Evolutionary conservation across 306 rosid species (phyloP).

Genomic region (Quercus glauca): DNA sequence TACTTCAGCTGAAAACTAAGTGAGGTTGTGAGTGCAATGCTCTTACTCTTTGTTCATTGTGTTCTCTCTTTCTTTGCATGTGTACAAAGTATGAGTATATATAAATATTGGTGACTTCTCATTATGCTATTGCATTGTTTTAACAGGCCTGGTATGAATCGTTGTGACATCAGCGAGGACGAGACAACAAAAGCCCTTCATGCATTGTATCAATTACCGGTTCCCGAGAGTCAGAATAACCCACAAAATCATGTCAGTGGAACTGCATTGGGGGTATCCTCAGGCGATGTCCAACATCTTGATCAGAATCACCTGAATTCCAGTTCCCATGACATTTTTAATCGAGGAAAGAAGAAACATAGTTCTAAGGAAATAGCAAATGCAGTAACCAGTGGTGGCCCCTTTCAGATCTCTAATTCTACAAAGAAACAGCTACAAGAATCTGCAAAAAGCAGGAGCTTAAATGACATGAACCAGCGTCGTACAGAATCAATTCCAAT

Average conservation of each 20-base stretch:
- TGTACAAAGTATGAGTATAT: background rate
- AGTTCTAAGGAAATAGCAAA: slow-evolving; percentile 36
- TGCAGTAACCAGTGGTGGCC: slow-evolving; percentile 31
- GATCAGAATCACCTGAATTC: slow-evolving; percentile 33
- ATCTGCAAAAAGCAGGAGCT: slow-evolving; percentile 38
- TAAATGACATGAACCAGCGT: slow-evolving; percentile 43
- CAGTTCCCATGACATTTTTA: slow-evolving; percentile 29
- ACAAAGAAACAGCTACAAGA: slow-evolving; percentile 36
- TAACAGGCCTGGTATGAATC: slow-evolving; percentile 77
- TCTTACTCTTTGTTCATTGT: background rate
- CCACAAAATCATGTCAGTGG: slow-evolving; percentile 38
- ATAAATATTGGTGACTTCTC: slow-evolving; percentile 18
- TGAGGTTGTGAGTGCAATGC: slow-evolving; percentile 6
- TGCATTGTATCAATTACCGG: slow-evolving; percentile 52
- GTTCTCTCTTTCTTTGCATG: background rate
- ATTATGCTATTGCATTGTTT: slow-evolving; percentile 28
- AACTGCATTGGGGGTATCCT: slow-evolving; percentile 32
- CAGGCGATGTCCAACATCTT: slow-evolving; percentile 26
- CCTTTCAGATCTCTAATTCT: slow-evolving; percentile 24
- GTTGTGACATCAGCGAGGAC: slow-evolving; percentile 63
- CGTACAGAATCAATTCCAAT: slow-evolving; percentile 31
- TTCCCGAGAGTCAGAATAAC: slow-evolving; percentile 44
- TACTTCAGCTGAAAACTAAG: slow-evolving; percentile 11
- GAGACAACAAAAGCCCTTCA: slow-evolving; percentile 59
- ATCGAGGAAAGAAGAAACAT: slow-evolving; percentile 48